Conservation (phyloP, 2,329 filamentous ascomycete species). For the Trichoderma sp. region DNA sequence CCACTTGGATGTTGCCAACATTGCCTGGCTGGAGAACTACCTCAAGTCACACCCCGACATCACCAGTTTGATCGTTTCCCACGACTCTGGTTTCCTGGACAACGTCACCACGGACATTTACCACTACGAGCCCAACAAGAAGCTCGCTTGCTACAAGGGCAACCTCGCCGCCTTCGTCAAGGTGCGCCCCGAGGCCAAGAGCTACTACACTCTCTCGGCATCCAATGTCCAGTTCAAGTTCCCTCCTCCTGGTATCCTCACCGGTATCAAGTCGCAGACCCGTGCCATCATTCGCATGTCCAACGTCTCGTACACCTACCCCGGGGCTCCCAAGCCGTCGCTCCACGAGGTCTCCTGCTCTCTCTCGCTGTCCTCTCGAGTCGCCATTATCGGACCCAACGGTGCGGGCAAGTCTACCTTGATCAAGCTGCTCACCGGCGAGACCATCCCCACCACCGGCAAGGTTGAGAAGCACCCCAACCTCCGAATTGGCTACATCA, state of each 20-base stretch:
- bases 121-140: constrained; percentile 96
- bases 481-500: constrained; percentile 98
- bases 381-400: constrained; percentile 95
- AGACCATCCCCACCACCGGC: constrained; percentile 78
- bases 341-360: constrained; percentile 84
- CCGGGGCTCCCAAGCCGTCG: constrained; percentile 85
- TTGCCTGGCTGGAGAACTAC: constrained; percentile 94
- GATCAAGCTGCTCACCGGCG: constrained; percentile 95
- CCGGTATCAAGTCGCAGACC: constrained; percentile 92
- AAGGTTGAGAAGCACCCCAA: constrained; percentile 98
- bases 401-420: constrained; percentile 98
- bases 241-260: constrained; percentile 89
- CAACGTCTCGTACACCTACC: constrained; percentile 90
- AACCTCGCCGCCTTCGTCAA: constrained; percentile 84
- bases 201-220: constrained; percentile 93
- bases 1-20: constrained; percentile 94
- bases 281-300: constrained; percentile 94
- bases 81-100: constrained; percentile 97
- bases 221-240: constrained; percentile 96
- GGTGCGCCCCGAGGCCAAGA: constrained; percentile 90
- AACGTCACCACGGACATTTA: constrained; percentile 98
- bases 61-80: constrained; percentile 94
- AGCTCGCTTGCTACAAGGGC: constrained; percentile 82
- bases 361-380: constrained; percentile 84
- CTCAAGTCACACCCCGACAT: constrained; percentile 95